Evolutionary conservation across 305 asterid species (phyloP).

Genomic region (Rubia peregrina): DNA sequence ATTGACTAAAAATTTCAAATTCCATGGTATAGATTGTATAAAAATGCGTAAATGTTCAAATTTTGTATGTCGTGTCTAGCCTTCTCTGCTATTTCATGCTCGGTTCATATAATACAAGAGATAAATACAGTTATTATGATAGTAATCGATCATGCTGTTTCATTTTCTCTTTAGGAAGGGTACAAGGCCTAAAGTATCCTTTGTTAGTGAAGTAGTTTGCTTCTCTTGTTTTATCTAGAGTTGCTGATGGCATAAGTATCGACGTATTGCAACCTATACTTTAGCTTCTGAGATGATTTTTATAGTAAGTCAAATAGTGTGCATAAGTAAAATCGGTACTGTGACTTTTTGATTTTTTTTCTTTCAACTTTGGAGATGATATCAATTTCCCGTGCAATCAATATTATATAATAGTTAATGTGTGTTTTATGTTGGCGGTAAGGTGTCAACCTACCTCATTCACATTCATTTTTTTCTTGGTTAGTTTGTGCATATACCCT

Average conservation of each 20-base stretch:
- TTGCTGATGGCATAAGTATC: slow-evolving; percentile 35
- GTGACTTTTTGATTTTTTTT: no score
- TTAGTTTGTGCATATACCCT: no score
- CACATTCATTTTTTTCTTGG: no score
- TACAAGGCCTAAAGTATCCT: slow-evolving; percentile 74
- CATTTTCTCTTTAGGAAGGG: slow-evolving; percentile 34
- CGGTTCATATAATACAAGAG: no score
- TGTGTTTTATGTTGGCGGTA: no score
- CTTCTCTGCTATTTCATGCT: background rate
- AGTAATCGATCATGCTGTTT: background rate
- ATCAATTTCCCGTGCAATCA: background rate
- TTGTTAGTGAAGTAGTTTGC: slow-evolving; percentile 68
- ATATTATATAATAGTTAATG: no score
- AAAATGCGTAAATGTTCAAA: background rate
- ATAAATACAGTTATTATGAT: no score
- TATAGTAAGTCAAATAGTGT: slow-evolving; percentile 37
- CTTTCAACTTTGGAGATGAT: background rate
- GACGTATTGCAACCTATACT: slow-evolving; percentile 60
- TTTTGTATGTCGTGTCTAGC: background rate
- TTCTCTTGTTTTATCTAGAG: slow-evolving; percentile 57
- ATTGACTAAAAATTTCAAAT: no score
- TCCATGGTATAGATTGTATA: no score
- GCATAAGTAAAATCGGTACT: background rate
- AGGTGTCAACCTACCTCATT: no score
- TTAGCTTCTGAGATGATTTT: slow-evolving; percentile 41